Base-by-base conservation (phyloP, 306 rosid species). In the Biancaea sappan region DNA sequence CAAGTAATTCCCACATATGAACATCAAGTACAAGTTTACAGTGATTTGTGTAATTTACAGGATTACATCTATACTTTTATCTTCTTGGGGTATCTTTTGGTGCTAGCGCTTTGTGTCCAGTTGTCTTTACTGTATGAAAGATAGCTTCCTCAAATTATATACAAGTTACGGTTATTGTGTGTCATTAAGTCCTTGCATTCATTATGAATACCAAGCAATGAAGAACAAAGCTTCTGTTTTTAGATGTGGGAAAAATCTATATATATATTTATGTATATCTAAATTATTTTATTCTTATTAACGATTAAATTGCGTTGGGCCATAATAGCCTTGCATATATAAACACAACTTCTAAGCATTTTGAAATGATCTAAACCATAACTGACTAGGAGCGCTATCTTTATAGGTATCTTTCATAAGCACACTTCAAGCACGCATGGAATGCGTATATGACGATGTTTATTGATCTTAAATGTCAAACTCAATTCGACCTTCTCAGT, bases 1-100 rank as follows among this genome's bases (percentile, higher is more conserved):
- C 46, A 38, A n/a, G 56, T 31, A 53, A 13, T 74, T 69, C 59
- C 67, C 69, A 46, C 69, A 62, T 64, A 40, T 69, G 74, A 47
- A 44, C 40, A 2, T 48, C 22, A 52, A 52, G 32, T 61, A 41
- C 52, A 58, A 31, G 74, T 22, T 26, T 25, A 18, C 47, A 1
- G 6, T 5, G 34, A 62, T 38, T 48, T 57, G 77, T 66, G 22
- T 76, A 2, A 7, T 37, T 10, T 34, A 10, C 12, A 19, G 2
- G 25, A 6, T 19, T 37, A 11, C 21, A 21, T 24, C 56, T 7
- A 50, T 52, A 8, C 10, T 1, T 24, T 0, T 7, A 53, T 53
- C 3, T 21, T 53, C 0, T 1, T 5, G 29, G 29, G 29, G 29
- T 51, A 19, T 51, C 1, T 18, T 18, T 5, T 18, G 56, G 56